Conservation (phyloP, 1,284 basidiomycete species). For the Taiwanofungus camphoratus region DNA sequence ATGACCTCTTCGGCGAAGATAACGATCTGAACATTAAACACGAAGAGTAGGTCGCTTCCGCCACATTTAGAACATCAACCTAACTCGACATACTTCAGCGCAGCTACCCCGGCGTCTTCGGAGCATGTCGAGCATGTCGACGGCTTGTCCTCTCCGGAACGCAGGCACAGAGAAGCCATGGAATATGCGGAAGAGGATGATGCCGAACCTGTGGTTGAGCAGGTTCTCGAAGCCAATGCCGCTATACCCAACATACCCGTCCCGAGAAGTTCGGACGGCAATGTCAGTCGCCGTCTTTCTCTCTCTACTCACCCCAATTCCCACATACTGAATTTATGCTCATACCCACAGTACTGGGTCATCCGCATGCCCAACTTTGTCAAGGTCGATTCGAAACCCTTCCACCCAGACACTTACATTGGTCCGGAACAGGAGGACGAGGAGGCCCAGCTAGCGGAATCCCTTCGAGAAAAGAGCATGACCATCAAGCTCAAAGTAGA, state of each 20-base stretch:
- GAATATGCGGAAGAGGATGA: constrained; percentile 78
- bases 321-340: constrained; percentile 2
- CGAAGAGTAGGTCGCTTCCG: constrained; percentile 18
- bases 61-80: background rate
- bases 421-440: constrained; percentile 78
- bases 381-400: constrained; percentile 77
- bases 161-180: constrained; percentile 59
- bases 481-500: constrained; percentile 81
- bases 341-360: constrained; percentile 66
- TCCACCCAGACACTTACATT: constrained; percentile 74
- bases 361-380: constrained; percentile 82
- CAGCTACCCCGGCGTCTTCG: constrained; percentile 36
- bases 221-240: constrained; percentile 63
- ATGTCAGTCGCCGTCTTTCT: constrained; percentile 40
- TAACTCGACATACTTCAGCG: constrained; percentile 9
- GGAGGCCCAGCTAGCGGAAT: constrained; percentile 46
- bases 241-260: constrained; percentile 71
- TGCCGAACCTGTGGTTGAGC: constrained; percentile 46
- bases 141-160: constrained; percentile 62
- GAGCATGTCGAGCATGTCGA: constrained; percentile 48
- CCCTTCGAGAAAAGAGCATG: constrained; percentile 66
- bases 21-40: constrained; percentile 47
- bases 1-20: constrained; percentile 72
- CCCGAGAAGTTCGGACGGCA: constrained; percentile 26
- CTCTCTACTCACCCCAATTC: constrained; percentile 3